Base-by-base conservation (phyloP, 495 filamentous ascomycete genomes). In the Hamigera avellanea region DNA sequence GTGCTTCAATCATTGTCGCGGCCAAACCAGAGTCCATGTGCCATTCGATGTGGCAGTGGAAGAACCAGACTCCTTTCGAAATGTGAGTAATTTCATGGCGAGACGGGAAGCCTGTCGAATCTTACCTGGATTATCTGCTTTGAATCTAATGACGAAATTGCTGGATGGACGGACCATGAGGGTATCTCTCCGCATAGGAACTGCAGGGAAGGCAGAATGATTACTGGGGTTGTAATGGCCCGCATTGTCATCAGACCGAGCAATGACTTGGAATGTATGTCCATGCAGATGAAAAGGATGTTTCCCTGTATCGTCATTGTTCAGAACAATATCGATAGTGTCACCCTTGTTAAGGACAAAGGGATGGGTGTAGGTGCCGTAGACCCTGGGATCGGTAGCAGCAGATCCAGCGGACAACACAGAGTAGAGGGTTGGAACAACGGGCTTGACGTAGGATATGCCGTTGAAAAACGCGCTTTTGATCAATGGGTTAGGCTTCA, bases 281-380 rank as follows among this genome's bases (percentile, higher is more conserved):
- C 86, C 86, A 66, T 93, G 86, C 2, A 93, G 64, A 63, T 93
- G 84, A 70, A 91, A 91, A 0, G 86, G 86, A 52, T 94, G 86
- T 13, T 68, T 73, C 30, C 81, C 81, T 0, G 69, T 48, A 44
- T 87, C 83, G 9, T 67, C 48, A 51, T 91, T 94, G 71, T 91
- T 91, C 6, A 94, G 49, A 15, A 88, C 60, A 27, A 94, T 77
- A 33, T 94, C 79, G 32, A 93, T 69, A 6, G 85, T 57, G 16
- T 91, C 62, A 31, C 69, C 69, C 33, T 80, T 72, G 0, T 75
- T 62, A 0, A 93, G 67, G 7, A 93, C 62, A 43, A 78, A 73
- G 0, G 79, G 48, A 48, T 91, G 71, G 5, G 81, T 81, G 59
- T 76, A 78, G 15, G 64, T 61, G 16, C 86, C 86, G 55, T 94